Evolutionary conservation across 169 alveolate species (phyloP).

Genomic region (Plasmodium vinckei): DNA sequence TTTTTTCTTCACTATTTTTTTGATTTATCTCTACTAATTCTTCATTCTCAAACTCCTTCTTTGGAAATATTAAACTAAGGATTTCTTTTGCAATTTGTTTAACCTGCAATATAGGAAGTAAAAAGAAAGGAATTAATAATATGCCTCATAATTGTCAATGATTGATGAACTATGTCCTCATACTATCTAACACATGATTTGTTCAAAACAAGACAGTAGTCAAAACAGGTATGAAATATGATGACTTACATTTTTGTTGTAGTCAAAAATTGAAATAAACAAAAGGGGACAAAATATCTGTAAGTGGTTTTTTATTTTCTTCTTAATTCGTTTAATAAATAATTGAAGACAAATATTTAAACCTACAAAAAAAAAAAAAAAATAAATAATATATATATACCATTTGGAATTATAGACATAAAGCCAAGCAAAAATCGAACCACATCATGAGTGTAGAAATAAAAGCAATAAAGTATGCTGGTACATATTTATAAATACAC

Average conservation of each 20-base stretch:
- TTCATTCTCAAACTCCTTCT: neutral
- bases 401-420: no score
- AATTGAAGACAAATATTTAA: slow-evolving; percentile 45
- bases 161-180: no score
- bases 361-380: slow-evolving; percentile 4
- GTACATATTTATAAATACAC: neutral
- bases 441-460: no score
- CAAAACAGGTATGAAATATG: neutral
- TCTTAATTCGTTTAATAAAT: slow-evolving; percentile 37
- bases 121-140: neutral
- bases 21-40: neutral
- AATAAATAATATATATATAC: neutral
- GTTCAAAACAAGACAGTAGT: no score
- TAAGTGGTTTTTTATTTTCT: slow-evolving; percentile 55
- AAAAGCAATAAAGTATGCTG: no score
- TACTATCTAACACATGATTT: no score
- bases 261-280: slow-evolving; percentile 55
- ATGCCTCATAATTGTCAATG: no score
- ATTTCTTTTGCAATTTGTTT: neutral
- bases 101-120: neutral
- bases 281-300: slow-evolving; percentile 37
- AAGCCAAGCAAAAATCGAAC: no score
- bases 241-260: slow-evolving; percentile 45
- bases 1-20: slow-evolving; percentile 5
- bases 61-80: slow-evolving; percentile 1